Base-by-base conservation (phyloP, 2,329 filamentous ascomycete species). In the Epichloe sp. region DNA sequence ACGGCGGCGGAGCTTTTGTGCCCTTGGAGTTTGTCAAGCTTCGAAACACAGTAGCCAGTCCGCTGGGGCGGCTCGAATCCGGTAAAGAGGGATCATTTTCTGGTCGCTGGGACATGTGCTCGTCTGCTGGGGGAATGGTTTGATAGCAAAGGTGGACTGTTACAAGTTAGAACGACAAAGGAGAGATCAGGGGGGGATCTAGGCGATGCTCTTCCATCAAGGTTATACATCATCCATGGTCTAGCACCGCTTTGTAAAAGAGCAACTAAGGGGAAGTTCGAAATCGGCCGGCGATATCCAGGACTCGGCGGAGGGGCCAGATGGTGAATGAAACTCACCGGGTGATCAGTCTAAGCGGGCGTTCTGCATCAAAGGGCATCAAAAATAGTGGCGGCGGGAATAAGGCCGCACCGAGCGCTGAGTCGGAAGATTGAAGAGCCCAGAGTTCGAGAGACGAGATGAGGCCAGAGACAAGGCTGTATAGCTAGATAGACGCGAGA, bases 11-110 rank as follows among this genome's bases (percentile, higher is more conserved):
- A 21, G 75, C 73, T 58, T 77, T 81, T 44, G 71, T 71, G 52
- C 75, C 67, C 63, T 74, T 80, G 52, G 71, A 72, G 59, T 73
- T 73, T 47, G 80, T 76, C 58, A 84, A 68, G 58, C 76, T 79
- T 60, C 80, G 81, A 62, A 84, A 79, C 54, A 84, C 79, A 58
- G 78, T 77, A 59, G 78, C 79, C 59, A 84, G 71, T 58, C 78
- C 78, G 55, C 79, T 71, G 41, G 71, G 65, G 60, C 68, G 73
- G 67, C 72, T 77, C 52, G 75, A 69, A 63, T 83, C 79, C 59
- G 75, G 72, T 55, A 74, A 73, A 54, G 73, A 70, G 57, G 69
- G 63, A 60, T 73, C 75, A 71, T 82, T 78, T 70, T 77, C 77
- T 58, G 74, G 68, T 60, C 74, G 72, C 54, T 77, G 76, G 68